Percentiles rank a stretch among this genome's conserved stretches.
Conservation (phyloP, 192 early-diverging fungal species). For the Entophlyctis luteolus region DNA sequence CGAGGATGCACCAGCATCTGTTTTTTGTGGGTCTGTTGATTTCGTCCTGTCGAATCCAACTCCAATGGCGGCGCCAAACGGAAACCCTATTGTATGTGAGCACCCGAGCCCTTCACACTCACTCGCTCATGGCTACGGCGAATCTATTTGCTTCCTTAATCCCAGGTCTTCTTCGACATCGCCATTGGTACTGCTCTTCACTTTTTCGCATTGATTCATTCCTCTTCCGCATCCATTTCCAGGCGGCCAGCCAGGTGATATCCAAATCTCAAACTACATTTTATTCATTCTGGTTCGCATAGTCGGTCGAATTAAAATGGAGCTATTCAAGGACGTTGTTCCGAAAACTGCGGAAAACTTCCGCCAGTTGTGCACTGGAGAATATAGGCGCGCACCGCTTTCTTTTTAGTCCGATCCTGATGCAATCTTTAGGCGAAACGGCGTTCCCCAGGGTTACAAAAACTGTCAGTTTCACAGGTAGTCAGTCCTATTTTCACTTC, state of each 20-base stretch:
- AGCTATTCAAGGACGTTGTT: slow-evolving; percentile 69
- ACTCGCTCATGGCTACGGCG: no score
- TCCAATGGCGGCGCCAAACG: no score
- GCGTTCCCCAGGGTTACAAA: slow-evolving; percentile 84
- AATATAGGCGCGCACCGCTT: slow-evolving; percentile 54
- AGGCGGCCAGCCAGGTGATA: slow-evolving; percentile 44
- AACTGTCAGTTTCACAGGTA: slow-evolving; percentile 70
- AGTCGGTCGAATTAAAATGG: slow-evolving; percentile 56
- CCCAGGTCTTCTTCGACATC: slow-evolving; percentile 72
- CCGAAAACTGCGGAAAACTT: slow-evolving; percentile 98
- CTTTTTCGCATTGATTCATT: background rate
- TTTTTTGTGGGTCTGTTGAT: no score
- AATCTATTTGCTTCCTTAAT: no score
- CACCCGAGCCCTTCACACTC: no score
- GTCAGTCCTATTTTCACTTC: slow-evolving; percentile 18
- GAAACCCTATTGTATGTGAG: no score
- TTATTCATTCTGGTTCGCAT: background rate
- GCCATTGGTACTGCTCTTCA: slow-evolving; percentile 57
- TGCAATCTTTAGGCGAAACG: slow-evolving; percentile 52
- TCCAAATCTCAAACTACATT: background rate
- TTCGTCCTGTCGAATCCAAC: no score
- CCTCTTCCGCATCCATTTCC: background rate
- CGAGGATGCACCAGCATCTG: no score
- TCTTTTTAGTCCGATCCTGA: background rate
- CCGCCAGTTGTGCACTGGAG: slow-evolving; percentile 88